phyloP scores from a whole-genome alignment of 805 yeast genomes.

The Nakazawaea ambrosiae region DNA sequence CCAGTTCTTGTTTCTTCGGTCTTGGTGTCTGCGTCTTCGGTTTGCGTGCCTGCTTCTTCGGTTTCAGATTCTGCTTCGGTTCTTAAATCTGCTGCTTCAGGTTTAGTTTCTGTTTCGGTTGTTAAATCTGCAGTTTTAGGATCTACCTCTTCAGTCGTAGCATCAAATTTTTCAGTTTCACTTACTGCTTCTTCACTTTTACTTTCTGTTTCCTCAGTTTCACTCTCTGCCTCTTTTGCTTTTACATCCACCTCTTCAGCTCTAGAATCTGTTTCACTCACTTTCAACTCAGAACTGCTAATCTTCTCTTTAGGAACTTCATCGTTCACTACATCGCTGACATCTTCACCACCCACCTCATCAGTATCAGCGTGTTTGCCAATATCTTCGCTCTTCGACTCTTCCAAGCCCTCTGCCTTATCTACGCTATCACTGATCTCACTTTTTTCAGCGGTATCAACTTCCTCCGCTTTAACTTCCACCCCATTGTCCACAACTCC shows the following conservation, averaged over 20 bases:
- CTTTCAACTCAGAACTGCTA: neutral
- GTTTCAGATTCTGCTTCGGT: neutral
- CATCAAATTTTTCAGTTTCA: neutral
- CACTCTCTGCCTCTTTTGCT: conserved; percentile 2
- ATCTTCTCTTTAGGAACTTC: conserved; percentile 1
- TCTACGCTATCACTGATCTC: too few species aligned
- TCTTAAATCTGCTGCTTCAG: neutral
- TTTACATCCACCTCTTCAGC: neutral
- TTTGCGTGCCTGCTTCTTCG: neutral
- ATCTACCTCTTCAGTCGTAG: neutral
- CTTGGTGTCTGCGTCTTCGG: neutral
- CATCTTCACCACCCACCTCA: conserved; percentile 1
- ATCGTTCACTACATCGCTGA: neutral
- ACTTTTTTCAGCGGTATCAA: neutral
- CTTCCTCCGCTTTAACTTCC: neutral
- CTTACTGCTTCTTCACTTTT: conserved; percentile 1
- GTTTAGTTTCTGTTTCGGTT: neutral
- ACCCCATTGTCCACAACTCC: neutral
- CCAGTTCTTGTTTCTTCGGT: conserved; percentile 1
- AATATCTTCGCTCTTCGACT: neutral
- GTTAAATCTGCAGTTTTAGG: conserved; percentile 2
- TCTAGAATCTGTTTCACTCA: neutral
- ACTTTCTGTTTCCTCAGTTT: neutral
- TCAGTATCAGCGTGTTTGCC: neutral
- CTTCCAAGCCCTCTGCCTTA: neutral